Evolutionary conservation across 352 stramenopile genomes (phyloP).

Genomic region (Thalassiosira allenii): DNA sequence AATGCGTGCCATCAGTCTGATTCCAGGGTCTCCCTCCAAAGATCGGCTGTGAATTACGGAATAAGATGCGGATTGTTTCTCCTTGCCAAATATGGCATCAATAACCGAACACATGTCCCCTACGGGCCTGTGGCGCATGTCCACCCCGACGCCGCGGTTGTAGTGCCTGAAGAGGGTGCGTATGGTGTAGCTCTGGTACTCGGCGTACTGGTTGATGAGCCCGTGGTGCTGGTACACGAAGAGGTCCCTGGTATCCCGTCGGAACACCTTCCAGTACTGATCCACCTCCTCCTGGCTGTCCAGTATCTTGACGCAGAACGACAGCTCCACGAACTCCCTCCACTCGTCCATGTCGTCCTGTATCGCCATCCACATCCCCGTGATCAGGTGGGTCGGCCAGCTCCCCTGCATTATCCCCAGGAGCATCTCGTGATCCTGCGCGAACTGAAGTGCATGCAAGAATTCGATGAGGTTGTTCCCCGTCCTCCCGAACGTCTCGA

Average conservation of each 20-base stretch:
- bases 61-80: background rate
- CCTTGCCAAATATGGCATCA: slow-evolving; percentile 14
- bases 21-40: slow-evolving; percentile 8
- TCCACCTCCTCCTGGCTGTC: background rate
- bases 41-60: slow-evolving; percentile 32
- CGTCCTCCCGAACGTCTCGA: slow-evolving; percentile 18
- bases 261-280: slow-evolving; percentile 5
- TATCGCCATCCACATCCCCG: slow-evolving; percentile 19
- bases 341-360: slow-evolving; percentile 13
- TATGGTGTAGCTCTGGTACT: slow-evolving; percentile 11
- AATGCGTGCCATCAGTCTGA: background rate
- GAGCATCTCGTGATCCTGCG: background rate
- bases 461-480: slow-evolving; percentile 33
- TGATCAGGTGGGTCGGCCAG: slow-evolving; percentile 18
- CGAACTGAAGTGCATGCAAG: slow-evolving; percentile 18
- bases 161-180: slow-evolving; percentile 19
- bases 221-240: slow-evolving; percentile 11
- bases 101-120: slow-evolving; percentile 18
- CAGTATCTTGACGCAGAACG: slow-evolving; percentile 37
- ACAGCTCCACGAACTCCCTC: slow-evolving; percentile 9
- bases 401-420: background rate
- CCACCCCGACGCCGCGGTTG: slow-evolving; percentile 1
- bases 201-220: slow-evolving; percentile 9
- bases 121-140: background rate
- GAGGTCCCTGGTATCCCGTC: slow-evolving; percentile 17